Percentiles rank a stretch among this genome's conserved stretches.
Evolutionary conservation across 768 basidiomycete species (phyloP).

Genomic region (Coprinopsis strossmayeri): DNA sequence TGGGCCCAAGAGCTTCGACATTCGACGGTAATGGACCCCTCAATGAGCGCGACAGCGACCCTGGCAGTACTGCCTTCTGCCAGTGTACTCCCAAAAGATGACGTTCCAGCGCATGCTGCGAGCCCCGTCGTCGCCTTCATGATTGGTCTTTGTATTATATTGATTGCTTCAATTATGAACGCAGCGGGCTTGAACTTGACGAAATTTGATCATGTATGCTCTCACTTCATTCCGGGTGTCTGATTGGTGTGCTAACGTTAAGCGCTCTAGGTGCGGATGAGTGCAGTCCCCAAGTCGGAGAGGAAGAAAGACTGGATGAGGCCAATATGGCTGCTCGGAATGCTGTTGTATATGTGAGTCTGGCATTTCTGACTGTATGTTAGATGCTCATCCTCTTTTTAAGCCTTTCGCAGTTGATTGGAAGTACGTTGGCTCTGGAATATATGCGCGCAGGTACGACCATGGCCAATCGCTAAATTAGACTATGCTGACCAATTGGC

Average conservation of each 20-base stretch:
- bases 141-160: conserved; percentile 80
- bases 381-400: conserved; percentile 6
- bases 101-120: conserved; percentile 17
- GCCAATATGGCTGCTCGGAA: conserved; percentile 86
- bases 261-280: conserved; percentile 55
- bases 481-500: conserved; percentile 5
- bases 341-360: conserved; percentile 86
- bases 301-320: conserved; percentile 75
- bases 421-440: conserved; percentile 79
- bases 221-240: conserved; percentile 2
- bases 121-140: conserved; percentile 69
- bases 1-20: neutral
- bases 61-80: neutral
- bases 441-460: conserved; percentile 77
- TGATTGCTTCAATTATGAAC: conserved; percentile 79
- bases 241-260: conserved; percentile 1
- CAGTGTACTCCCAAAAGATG: neutral
- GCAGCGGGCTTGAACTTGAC: conserved; percentile 93
- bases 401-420: conserved; percentile 79
- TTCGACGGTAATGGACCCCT: neutral
- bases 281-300: conserved; percentile 66
- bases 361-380: neutral
- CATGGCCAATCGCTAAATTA: neutral
- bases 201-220: conserved; percentile 83
- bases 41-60: neutral